Evolutionary conservation across 345 rosid genomes (phyloP).

Genomic region (Citrus maxima): DNA sequence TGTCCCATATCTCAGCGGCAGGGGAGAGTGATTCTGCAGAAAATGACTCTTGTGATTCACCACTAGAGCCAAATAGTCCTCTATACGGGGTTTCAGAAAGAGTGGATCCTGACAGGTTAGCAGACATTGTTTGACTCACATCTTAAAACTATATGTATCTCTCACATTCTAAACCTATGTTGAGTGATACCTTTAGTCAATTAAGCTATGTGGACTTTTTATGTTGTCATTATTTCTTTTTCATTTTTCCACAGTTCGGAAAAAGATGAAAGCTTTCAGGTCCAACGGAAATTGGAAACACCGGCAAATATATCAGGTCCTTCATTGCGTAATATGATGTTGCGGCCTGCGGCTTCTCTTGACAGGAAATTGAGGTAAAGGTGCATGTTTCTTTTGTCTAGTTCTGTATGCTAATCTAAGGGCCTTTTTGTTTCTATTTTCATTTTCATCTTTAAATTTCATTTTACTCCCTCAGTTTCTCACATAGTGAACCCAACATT

Average conservation of each 20-base stretch:
- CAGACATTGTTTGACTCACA: conserved; percentile 27
- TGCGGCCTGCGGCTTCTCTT: conserved; percentile 46
- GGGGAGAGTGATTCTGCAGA: conserved; percentile 99
- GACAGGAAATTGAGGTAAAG: conserved; percentile 79
- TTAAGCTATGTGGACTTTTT: conserved; percentile 3
- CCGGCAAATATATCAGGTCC: conserved; percentile 65
- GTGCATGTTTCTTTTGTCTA: not conserved
- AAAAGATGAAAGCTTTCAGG: conserved; percentile 66
- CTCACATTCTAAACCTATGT: conserved; percentile 1
- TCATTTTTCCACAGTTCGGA: conserved; percentile 61
- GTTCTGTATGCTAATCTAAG: conserved; percentile 2
- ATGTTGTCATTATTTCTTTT: conserved; percentile 18
- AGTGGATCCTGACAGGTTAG: conserved; percentile 73
- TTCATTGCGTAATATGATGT: conserved; percentile 66
- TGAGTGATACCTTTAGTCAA: conserved; percentile 6
- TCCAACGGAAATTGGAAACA: conserved; percentile 61
- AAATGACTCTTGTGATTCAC: conserved; percentile 99
- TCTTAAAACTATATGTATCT: conserved; percentile 1
- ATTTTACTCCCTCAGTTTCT: conserved; percentile 44
- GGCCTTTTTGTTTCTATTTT: not conserved
- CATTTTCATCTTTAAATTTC: conserved; percentile 1
- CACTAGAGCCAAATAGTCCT: conserved; percentile 98
- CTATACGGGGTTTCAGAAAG: conserved; percentile 71
- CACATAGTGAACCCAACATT: conserved; percentile 93
- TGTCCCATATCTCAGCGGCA: conserved; percentile 90